phyloP scores from a whole-genome alignment of 495 filamentous ascomycete species.

The Lophium mytilinum region DNA sequence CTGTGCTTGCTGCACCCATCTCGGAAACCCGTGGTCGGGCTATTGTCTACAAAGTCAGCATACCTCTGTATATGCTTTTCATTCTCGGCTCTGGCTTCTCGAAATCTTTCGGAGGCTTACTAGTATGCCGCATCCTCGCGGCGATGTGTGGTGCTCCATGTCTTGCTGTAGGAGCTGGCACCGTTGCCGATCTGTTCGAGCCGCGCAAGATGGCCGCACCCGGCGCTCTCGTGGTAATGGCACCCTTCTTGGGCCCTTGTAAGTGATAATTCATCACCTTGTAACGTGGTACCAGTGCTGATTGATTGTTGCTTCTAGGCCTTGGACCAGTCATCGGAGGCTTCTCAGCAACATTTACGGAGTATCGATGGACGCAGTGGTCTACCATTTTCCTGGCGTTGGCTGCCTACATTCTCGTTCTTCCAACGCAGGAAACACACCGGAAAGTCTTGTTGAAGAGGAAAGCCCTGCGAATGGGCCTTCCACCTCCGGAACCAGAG shows the following conservation, averaged over 20 bases:
- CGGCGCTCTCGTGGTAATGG: constrained; percentile 44
- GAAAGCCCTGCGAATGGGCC: constrained; percentile 39
- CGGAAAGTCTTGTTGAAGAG: constrained; percentile 51
- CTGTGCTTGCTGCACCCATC: constrained; percentile 31
- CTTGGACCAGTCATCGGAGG: constrained; percentile 54
- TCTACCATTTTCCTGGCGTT: constrained; percentile 41
- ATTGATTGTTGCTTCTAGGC: neutral
- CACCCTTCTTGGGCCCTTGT: constrained; percentile 51
- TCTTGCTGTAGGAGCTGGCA: constrained; percentile 48
- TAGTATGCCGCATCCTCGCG: constrained; percentile 54
- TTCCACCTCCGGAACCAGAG: constrained; percentile 33
- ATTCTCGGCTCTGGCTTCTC: constrained; percentile 53
- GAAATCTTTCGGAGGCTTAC: constrained; percentile 46
- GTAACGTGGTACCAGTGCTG: neutral
- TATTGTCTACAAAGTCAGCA: constrained; percentile 30
- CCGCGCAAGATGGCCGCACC: constrained; percentile 40
- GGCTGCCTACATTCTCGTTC: constrained; percentile 32
- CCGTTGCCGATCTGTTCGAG: constrained; percentile 46
- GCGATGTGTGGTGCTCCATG: constrained; percentile 49
- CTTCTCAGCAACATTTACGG: constrained; percentile 49
- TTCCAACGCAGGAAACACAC: constrained; percentile 52
- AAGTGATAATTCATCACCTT: constrained; percentile 24
- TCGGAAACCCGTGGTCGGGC: constrained; percentile 30
- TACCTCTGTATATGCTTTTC: constrained; percentile 52
- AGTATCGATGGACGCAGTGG: constrained; percentile 59